phyloP scores from a whole-genome alignment of 2,329 filamentous ascomycete species.

The Whalleya microplaca region DNA sequence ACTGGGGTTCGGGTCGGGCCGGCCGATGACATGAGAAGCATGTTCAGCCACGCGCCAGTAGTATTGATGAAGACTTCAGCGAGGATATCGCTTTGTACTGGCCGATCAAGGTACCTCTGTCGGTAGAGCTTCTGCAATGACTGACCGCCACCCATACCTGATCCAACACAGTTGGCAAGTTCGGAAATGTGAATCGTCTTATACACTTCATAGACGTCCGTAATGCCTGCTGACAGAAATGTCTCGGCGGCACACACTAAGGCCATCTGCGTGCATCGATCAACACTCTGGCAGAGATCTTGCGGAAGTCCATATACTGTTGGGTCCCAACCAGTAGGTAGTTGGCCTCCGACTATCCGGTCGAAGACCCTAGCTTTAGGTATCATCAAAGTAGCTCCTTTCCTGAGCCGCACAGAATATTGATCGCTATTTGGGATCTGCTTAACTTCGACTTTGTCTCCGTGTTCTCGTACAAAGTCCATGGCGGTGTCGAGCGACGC shows the following conservation, averaged over 20 bases:
- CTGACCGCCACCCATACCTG: slow-evolving; percentile 35
- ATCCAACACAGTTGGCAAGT: slow-evolving; percentile 40
- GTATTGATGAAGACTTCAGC: slow-evolving; percentile 43
- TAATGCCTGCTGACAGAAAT: slow-evolving; percentile 38
- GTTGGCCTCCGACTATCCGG: slow-evolving; percentile 37
- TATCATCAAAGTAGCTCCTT: slow-evolving; percentile 38
- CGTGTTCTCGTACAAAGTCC: slow-evolving; percentile 37
- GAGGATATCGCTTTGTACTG: slow-evolving; percentile 40
- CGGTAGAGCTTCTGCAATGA: slow-evolving; percentile 36
- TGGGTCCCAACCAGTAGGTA: slow-evolving; percentile 42
- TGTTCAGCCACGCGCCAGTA: slow-evolving; percentile 44
- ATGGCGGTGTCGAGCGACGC: slow-evolving; percentile 35
- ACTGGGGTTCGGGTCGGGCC: slow-evolving; percentile 42
- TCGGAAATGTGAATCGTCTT: slow-evolving; percentile 42
- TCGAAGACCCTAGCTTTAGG: slow-evolving; percentile 36
- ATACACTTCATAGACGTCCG: slow-evolving; percentile 35
- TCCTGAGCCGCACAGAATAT: slow-evolving; percentile 31
- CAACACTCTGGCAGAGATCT: slow-evolving; percentile 41
- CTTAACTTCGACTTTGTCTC: slow-evolving; percentile 35
- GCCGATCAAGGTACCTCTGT: slow-evolving; percentile 35
- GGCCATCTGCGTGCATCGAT: slow-evolving; percentile 40
- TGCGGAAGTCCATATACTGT: slow-evolving; percentile 40
- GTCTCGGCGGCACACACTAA: slow-evolving; percentile 39
- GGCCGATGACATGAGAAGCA: slow-evolving; percentile 42
- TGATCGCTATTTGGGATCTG: slow-evolving; percentile 24